Evolutionary conservation across 768 basidiomycete species (phyloP), one percentile per base, ranked within the genome.

Genomic region (Trametes cubensis): DNA sequence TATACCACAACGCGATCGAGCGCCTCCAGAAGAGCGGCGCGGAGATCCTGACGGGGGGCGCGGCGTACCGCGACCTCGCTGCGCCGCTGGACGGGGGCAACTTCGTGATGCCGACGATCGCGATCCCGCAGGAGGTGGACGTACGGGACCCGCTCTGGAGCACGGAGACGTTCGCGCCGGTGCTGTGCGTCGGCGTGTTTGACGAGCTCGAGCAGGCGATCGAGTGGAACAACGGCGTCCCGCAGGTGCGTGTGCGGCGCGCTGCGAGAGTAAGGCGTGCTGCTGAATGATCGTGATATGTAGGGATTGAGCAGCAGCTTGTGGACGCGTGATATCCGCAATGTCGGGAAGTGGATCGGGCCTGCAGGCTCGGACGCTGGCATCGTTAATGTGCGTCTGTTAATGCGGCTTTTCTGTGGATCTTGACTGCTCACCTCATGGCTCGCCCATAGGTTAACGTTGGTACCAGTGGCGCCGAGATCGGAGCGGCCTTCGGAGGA

Each of bases 251-350:
- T 58, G 0, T 45, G 8, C 8, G 18, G 17, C 26, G 4, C 54
- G 21, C 14, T 2, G 11, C 21, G 1, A 10, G n/a, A 4, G 42
- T 11, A 17, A 44, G 13, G 20, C 4, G 4, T 47, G 20, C 46
- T 47, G 23, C 6, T 25, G 10, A 23, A 2, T 8, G 30, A 7
- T 52, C 23, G 18, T 46, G 58, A 86, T 86, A 86, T 86, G 15
- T 90, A 92, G 82, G 94, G 94, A n/a, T 76, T 96, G 60, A 94
- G 92, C 46, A 93, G 92, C 70, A 91, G 91, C 62, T 79, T 97
- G 1, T 98, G 95, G 90, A 95, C 95, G 53, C 84, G 85, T 42
- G 89, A 93, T 69, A 69, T 98, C 51, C 80, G 89, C 62, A 87
- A 89, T 67, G 78, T 97, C 55, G 94, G 95, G 54, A 90, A 86